Conservation (phyloP, 2,329 filamentous ascomycete species). For the Zymoseptoria pseudotritici region DNA sequence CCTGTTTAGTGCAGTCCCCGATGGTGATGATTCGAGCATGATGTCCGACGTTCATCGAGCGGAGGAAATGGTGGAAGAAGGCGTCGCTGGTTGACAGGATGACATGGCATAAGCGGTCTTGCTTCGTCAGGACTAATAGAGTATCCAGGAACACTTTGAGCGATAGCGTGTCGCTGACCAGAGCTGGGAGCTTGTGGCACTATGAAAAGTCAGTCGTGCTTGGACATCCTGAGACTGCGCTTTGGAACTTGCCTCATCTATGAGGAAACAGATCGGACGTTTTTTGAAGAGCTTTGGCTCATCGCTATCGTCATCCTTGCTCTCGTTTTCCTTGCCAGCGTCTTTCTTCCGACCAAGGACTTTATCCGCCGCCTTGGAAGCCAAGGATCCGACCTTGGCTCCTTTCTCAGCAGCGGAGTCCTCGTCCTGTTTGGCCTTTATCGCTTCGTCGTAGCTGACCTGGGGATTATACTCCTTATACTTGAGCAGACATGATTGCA, state of each 20-base stretch:
- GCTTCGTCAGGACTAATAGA: conserved; percentile 14
- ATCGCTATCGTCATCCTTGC: neutral
- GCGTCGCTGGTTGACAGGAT: conserved; percentile 14
- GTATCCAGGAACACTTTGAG: conserved; percentile 17
- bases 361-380: neutral
- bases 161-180: conserved; percentile 11
- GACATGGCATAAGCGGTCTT: conserved; percentile 14
- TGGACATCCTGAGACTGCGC: neutral
- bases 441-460: neutral
- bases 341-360: neutral
- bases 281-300: conserved; percentile 9
- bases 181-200: conserved; percentile 13
- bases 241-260: conserved; percentile 3
- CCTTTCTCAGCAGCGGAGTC: neutral
- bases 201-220: neutral
- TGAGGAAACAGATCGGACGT: conserved; percentile 12
- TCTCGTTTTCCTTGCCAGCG: neutral
- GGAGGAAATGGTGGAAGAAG: conserved; percentile 16
- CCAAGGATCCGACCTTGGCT: neutral
- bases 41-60: conserved; percentile 16
- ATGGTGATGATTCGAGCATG: conserved; percentile 15
- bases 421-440: neutral
- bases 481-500: conserved; percentile 15
- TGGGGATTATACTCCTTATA: conserved; percentile 14
- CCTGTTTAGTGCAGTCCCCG: conserved; percentile 12